Base-by-base conservation (phyloP, 2,329 filamentous ascomycete genomes). In the Cladophialophora bantiana region DNA sequence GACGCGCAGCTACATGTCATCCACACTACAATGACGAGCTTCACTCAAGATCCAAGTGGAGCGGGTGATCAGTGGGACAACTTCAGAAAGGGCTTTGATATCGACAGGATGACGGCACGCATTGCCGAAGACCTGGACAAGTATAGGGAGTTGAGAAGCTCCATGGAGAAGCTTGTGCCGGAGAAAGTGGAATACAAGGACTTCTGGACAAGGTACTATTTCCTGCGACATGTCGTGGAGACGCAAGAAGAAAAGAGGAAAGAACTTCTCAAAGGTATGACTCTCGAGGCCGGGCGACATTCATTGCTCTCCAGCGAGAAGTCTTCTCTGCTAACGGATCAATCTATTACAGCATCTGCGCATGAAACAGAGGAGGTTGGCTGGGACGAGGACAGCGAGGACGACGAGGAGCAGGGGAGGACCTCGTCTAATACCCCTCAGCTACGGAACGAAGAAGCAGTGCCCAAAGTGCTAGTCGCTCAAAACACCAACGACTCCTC, bases 161-260 rank as follows among this genome's bases (percentile, higher is more conserved):
- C 93, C 0, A 98, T 99, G 94, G 95, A 97, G 85, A 93, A 90
- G 81, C 82, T 97, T 63, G 95, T 99, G n/a, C 95, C 95, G 1
- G 93, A 94, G 78, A 87, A 88, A 73, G 92, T 97, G n/a, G 86
- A 94, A 38, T 99, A 99, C 75, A 85, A 83, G 60, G 87, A 90
- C 60, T 99, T 99, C 77, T 99, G 95, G 94, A 90, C 87, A 76
- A 86, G 95, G 64, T 99, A 99, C 80, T 98, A 98, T 78, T 99
- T 97, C 82, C 81, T 98, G 70, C 86, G 94, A 74, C 90, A 96
- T 75, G 92, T 95, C 15, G 91, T 99, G 70, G 94, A 98, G 82
- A 94, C 91, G 32, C 94, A 97, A 65, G 95, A 99, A 81, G 89
- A 90, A 74, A 89, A 92, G 78, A 86, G 95, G 77, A 89, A 90